Evolutionary conservation across 352 stramenopile species (phyloP), one percentile per base, ranked within the genome.

Genomic region (Pythium catenulatum): DNA sequence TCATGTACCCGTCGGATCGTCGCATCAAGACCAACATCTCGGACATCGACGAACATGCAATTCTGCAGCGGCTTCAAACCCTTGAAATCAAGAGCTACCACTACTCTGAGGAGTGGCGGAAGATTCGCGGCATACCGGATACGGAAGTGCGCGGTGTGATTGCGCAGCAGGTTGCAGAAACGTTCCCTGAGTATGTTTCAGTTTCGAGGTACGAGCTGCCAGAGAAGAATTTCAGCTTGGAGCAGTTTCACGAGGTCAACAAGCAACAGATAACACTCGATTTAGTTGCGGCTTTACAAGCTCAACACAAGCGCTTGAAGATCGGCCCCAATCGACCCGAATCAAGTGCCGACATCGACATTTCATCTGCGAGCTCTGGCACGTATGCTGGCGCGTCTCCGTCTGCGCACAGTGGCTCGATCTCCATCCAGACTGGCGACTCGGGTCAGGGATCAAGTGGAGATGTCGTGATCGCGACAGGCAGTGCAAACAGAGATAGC

Each of bases 211-310:
- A 97, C 76, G 76, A 92, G 32, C 72, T 99, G 19, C 94, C 93
- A 1, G 96, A 99, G 74, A 98, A 98, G 81, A 95, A 96, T 56
- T 98, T 99, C 76, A 95, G 90, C 14, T 93, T 99, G 41, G 90
- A 98, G 48, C 82, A 98, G 58, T 99, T 99, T 82, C 94, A 98
- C 75, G 96, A 99, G 93, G 96, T 99, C 41, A 97, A 99, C 90
- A 99, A 99, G 81, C 95, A 98, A 59, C 92, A 93, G 32, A 96
- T 99, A 11, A 93, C 96, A 7, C 95, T 99, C 50, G 98, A 99
- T 88, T 78, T 99, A 11, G 87, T 99, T 50, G 95, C 94, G 50
- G 97, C 96, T 37, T 92, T 99, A 37, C 97, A 99, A 85, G 94
- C 97, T 3, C 95, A 97, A 27, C 89, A 97, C 70, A 92, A 88